Conservation (phyloP, 2,329 filamentous ascomycete genomes). For the Cytospora piceicola region DNA sequence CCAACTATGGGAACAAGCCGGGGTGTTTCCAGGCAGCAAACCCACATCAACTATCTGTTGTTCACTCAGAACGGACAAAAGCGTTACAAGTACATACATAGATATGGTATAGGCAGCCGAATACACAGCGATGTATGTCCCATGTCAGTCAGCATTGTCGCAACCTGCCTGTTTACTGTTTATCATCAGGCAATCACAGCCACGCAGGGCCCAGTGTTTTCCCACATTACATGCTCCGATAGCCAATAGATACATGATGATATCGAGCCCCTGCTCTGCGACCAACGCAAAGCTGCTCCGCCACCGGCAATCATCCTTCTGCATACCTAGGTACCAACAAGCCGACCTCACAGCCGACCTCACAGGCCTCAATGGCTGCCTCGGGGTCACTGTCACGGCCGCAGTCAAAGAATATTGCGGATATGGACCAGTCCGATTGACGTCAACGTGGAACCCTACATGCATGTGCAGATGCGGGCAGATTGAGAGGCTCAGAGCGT, state of each 20-base stretch:
- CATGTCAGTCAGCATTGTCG: too few species aligned
- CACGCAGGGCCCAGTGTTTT: background rate
- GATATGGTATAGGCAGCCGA: background rate
- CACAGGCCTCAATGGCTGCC: background rate
- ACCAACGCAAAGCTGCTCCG: slow-evolving; percentile 12
- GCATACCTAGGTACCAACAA: too few species aligned
- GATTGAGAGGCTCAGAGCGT: background rate
- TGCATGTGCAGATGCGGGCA: slow-evolving; percentile 7
- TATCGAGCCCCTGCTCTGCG: background rate
- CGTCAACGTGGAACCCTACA: too few species aligned
- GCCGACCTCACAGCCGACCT: background rate
- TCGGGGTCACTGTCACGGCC: background rate
- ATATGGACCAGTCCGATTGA: too few species aligned
- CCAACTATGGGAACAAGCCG: background rate
- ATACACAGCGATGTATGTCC: background rate
- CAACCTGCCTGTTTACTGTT: too few species aligned
- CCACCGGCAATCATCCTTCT: background rate
- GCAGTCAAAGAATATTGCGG: too few species aligned
- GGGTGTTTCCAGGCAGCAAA: background rate
- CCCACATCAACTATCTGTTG: background rate
- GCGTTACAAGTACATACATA: background rate
- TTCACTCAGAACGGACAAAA: background rate
- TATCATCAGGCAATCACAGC: background rate
- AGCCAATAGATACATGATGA: background rate
- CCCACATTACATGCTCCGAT: background rate